These are phyloP conservation scores for Peronospora farinosa DNA, from an alignment of 352 stramenopile genomes.

Conservation along the genomic window DNA sequence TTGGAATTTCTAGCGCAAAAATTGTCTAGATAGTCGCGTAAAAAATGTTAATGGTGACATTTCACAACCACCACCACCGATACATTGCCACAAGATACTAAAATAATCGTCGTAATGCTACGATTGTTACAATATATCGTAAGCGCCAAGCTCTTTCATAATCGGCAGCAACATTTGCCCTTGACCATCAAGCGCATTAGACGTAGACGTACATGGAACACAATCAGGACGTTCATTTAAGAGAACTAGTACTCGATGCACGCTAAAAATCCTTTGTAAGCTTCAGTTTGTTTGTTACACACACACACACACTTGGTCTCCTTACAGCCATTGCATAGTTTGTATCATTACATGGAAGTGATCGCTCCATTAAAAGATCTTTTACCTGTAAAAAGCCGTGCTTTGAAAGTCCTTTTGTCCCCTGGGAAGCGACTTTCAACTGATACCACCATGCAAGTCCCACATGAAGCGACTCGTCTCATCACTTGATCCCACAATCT, in stretches of 20 bases:
- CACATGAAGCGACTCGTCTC: constrained; percentile 3
- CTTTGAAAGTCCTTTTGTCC: constrained; percentile 17
- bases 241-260: neutral
- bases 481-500: constrained; percentile 1
- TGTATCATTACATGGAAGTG: constrained; percentile 12
- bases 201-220: constrained; percentile 36
- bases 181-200: constrained; percentile 41
- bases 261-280: neutral
- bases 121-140: too few relatives aligned
- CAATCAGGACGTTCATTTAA: constrained; percentile 14
- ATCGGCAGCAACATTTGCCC: constrained; percentile 59
- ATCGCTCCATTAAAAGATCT: constrained; percentile 17
- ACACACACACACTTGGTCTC: constrained; percentile 23
- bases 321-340: constrained; percentile 8
- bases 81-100: too few relatives aligned
- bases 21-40: too few relatives aligned
- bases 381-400: constrained; percentile 30
- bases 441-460: neutral
- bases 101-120: too few relatives aligned
- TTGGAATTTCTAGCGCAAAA: too few relatives aligned
- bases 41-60: too few relatives aligned
- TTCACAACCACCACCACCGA: too few relatives aligned
- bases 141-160: constrained; percentile 27
- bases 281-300: constrained; percentile 24
- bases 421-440: neutral